These are phyloP conservation scores for Hansenula sp. DNA, from an alignment of 1,139 yeast genomes.

Conservation along the genomic window DNA sequence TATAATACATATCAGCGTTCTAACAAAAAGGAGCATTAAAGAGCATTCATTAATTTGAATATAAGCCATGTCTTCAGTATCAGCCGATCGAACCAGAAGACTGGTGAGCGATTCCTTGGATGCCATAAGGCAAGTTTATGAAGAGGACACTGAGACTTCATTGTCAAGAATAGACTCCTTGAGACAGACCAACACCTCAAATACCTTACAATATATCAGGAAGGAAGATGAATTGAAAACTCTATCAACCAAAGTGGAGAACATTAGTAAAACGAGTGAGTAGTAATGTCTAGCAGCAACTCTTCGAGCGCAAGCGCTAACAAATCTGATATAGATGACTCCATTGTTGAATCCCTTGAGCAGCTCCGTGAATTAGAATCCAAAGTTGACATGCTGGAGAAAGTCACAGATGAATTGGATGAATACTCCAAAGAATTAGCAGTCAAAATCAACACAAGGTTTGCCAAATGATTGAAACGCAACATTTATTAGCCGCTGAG, in stretches of 20 bases:
- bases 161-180: constrained; percentile 48
- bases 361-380: constrained; percentile 41
- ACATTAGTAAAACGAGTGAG: constrained; percentile 33
- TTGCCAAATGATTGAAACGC: neutral
- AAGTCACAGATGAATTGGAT: constrained; percentile 51
- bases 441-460: constrained; percentile 24
- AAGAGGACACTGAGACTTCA: constrained; percentile 52
- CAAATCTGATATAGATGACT: constrained; percentile 25
- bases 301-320: constrained; percentile 4
- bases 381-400: constrained; percentile 42
- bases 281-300: too few species aligned
- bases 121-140: constrained; percentile 34
- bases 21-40: too few species aligned
- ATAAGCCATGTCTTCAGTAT: neutral
- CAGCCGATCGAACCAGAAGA: constrained; percentile 8
- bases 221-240: constrained; percentile 43
- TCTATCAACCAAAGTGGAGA: constrained; percentile 34
- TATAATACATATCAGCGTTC: too few species aligned
- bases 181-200: constrained; percentile 54
- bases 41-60: too few species aligned
- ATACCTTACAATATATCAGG: constrained; percentile 53
- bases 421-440: constrained; percentile 56
- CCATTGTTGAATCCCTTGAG: constrained; percentile 28
- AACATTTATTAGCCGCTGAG: neutral
- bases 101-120: constrained; percentile 27